phyloP scores from a whole-genome alignment of 2,329 filamentous ascomycete species.

The Botrytis byssoidea region DNA sequence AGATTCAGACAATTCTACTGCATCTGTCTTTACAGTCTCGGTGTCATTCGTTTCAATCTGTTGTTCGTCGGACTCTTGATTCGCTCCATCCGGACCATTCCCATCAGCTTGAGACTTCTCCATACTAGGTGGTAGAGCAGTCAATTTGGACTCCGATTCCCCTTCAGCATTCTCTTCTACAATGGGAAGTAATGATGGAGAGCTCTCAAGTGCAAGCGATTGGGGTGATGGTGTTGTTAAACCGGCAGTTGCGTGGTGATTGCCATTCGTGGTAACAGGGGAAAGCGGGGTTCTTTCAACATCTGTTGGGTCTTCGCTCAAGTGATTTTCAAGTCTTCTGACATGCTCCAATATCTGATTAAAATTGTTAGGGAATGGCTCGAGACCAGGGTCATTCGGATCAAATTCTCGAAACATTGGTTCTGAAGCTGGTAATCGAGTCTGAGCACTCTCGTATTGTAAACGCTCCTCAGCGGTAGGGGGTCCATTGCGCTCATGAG shows the following conservation, averaged over 20 bases:
- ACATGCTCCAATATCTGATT: conserved; percentile 32
- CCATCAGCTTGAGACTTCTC: neutral
- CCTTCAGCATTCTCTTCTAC: conserved; percentile 30
- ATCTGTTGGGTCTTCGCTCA: conserved; percentile 31
- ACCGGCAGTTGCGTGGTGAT: conserved; percentile 13
- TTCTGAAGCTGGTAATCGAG: neutral
- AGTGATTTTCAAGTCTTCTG: conserved; percentile 28
- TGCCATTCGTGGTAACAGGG: conserved; percentile 26
- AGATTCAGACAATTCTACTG: neutral
- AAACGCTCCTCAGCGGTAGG: conserved; percentile 25
- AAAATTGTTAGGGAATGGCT: conserved; percentile 35
- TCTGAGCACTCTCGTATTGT: neutral
- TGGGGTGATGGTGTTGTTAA: conserved; percentile 22
- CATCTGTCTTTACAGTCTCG: neutral
- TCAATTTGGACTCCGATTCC: conserved; percentile 19
- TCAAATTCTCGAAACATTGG: conserved; percentile 27
- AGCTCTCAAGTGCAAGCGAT: conserved; percentile 25
- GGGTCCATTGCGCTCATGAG: conserved; percentile 32
- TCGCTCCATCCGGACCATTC: neutral
- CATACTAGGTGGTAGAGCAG: conserved; percentile 15
- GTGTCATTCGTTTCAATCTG: neutral
- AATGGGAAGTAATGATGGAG: conserved; percentile 32
- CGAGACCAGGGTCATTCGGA: conserved; percentile 34
- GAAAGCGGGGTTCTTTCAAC: conserved; percentile 27
- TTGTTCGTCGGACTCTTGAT: neutral